These are phyloP conservation scores for Botrytis paeoniae DNA, from an alignment of 2,329 filamentous ascomycete genomes.

Conservation along the genomic window DNA sequence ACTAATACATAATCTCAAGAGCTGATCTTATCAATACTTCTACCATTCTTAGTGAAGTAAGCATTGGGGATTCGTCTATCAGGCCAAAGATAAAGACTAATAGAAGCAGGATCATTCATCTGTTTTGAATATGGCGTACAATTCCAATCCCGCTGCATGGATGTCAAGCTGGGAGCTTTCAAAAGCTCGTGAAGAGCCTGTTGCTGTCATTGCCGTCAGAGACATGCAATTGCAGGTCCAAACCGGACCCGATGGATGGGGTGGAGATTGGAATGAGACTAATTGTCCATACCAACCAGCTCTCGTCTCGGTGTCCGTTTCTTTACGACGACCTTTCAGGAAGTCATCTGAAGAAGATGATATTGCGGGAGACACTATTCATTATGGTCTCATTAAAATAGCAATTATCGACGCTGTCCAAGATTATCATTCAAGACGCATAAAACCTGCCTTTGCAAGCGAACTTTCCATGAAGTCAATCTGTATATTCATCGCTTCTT, in stretches of 20 bases:
- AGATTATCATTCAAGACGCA: background rate
- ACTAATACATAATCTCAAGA: background rate
- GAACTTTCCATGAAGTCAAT: background rate
- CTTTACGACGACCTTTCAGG: conserved; percentile 54
- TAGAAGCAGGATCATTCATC: background rate
- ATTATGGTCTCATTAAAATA: conserved; percentile 72
- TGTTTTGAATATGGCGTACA: background rate
- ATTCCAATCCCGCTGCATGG: accelerated
- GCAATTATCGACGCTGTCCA: conserved; percentile 48
- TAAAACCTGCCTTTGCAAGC: no score
- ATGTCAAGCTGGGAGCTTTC: conserved; percentile 1
- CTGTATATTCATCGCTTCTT: background rate
- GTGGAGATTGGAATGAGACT: conserved; percentile 42
- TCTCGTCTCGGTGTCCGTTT: conserved; percentile 57
- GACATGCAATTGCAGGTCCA: background rate
- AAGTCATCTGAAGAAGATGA: conserved; percentile 57
- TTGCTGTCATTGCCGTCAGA: conserved; percentile 7
- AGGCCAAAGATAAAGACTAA: background rate
- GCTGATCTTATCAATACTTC: background rate
- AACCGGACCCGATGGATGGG: conserved; percentile 59
- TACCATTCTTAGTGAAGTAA: background rate
- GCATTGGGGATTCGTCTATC: background rate
- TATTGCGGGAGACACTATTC: conserved; percentile 67
- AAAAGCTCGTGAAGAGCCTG: background rate
- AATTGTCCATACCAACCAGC: conserved; percentile 56